Conservation (phyloP, 2,329 filamentous ascomycete genomes). For the Microdochium nivale region DNA sequence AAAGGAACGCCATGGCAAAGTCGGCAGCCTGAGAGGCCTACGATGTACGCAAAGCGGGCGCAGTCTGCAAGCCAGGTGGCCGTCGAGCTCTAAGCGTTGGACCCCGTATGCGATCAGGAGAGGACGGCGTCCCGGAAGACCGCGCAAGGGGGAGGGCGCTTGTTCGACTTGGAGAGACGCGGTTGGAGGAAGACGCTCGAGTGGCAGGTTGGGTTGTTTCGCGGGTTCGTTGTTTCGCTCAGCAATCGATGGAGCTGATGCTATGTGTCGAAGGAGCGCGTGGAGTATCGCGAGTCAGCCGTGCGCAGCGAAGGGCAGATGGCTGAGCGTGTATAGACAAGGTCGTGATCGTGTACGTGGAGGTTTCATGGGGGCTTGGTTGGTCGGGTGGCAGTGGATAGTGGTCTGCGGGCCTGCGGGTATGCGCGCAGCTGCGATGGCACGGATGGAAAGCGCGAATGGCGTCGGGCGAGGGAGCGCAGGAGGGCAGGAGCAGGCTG, state of each 20-base stretch:
- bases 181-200: too few relatives aligned
- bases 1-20: conserved; percentile 66
- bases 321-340: not conserved
- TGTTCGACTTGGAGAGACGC: too few relatives aligned
- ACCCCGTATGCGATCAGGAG: too few relatives aligned
- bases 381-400: not conserved
- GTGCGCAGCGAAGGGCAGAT: not conserved
- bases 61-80: not conserved
- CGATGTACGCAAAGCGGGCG: conserved; percentile 4
- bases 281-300: too few relatives aligned
- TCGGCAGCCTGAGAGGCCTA: conserved; percentile 24
- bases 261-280: too few relatives aligned
- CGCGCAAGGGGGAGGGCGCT: too few relatives aligned
- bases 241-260: not conserved
- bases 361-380: not conserved
- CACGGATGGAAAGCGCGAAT: too few relatives aligned
- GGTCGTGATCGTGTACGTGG: not conserved
- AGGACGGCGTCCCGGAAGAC: too few relatives aligned
- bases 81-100: not conserved
- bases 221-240: not conserved
- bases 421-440: not conserved
- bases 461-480: too few relatives aligned
- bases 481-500: too few relatives aligned
- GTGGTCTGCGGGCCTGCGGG: not conserved
- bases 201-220: not conserved